Base-by-base conservation (phyloP, 2,329 filamentous ascomycete species). In the Fusarium dlaminii region DNA sequence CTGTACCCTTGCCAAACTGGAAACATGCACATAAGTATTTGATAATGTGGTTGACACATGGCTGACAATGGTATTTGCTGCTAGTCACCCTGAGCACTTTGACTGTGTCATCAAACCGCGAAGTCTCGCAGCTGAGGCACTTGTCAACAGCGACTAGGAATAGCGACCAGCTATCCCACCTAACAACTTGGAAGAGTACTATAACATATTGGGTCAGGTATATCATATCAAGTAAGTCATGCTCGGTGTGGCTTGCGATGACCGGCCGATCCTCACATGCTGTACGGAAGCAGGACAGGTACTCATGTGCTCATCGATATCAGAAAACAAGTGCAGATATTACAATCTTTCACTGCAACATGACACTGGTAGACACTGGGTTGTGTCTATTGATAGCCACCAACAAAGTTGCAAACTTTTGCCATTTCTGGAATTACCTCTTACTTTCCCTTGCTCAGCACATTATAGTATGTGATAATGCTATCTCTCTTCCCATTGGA, bases 21-120 rank as follows among this genome's bases (percentile, higher is more conserved):
- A 32, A 55, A 42, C 15, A 45, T 34, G 43, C 34, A 39, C 24
- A 57, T 30, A 42, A n/a, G 11, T 24, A 46, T 15, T 59, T 24
- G 34, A 59, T 59, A 59, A 37, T 51, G 30, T 43, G 14, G 11
- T 37, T 32, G 32, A 30, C 37, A 57, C 48, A 30, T 27, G 30
- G 36, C 57, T 65, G 61, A 70, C 43, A 30, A 49, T 43, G 40
- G 40, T 46, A 9, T 57, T 34, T 42, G 15, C 29, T 49, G 15
- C 20, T 64, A 82, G 79, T 59, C 79, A 82, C 57, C 80, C 80
- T 22, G 72, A 81, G 63, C 80, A 79, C 59, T 81, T 81, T 63
- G 74, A 79, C 30, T 81, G 80, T 62, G 68, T 55, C 49, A 78
- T 80, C 46, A 67, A 52, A 46, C 63, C 73, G 13, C 77, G 77